Evolutionary conservation across 495 filamentous ascomycete species (phyloP), one percentile per base, ranked within the genome.

Genomic region (Penicillium taxi): DNA sequence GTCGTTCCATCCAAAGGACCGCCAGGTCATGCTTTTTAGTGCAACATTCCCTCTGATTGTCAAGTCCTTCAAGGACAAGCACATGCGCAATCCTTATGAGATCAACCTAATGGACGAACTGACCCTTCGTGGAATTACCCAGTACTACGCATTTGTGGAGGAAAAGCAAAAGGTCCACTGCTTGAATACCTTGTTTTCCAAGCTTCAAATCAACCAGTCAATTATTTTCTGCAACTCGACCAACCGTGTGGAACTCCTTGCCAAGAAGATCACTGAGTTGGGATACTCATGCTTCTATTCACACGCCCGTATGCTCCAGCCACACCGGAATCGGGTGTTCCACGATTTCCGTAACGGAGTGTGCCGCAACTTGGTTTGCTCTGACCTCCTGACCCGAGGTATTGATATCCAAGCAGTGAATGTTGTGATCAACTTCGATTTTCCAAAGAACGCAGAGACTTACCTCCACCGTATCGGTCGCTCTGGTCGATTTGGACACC

Each of bases 151-250:
- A 12, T 99, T 95, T 45, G 91, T 99, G 32, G 91, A 96, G 59
- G 91, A 99, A 66, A 96, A 94, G 66, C 87, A 95, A 59, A 99
- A 99, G 64, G 93, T 99, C 6, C 93, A 96, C 66, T 99, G 91
- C 59, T 69, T 99, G 25, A 99, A 99, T 66, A 99, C 91, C 1
- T 79, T 99, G 26, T 99, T 99, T 72, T 93, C 85, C 35, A 95
- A 95, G 65, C 78, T 99, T 9, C 91, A 96, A 63, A 99, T 99
- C 65, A 99, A 99, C 61, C 91, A 99, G 69, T 96, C 93, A 32
- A 99, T 99, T 67, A 99, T 99, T 53, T 99, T 99, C 69, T 99
- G 91, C 72, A 99, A 99, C 59, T 96, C 93, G 26, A 96, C 91
- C 26, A 96, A 95, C 55, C 87, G 91, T 28, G 91, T 99, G 12